Evolutionary conservation across 2,329 filamentous ascomycete genomes (phyloP), one percentile per base, ranked within the genome.

Genomic region (Diaporthe eres): DNA sequence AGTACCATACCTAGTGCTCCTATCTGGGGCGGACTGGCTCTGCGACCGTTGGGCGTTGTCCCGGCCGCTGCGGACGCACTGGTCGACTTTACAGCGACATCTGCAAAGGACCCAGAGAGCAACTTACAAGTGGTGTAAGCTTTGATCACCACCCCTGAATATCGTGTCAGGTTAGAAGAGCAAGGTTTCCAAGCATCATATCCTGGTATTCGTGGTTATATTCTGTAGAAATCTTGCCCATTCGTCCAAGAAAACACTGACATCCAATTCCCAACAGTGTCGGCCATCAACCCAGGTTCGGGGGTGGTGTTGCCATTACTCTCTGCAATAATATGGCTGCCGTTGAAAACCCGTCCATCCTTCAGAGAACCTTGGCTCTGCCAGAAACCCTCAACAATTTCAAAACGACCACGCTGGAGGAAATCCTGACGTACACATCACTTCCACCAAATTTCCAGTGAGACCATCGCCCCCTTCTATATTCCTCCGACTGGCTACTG

Each of bases 311-410:
- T 13, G 9, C 49, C 42, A 51, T 72, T 3, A 72, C 25, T 5
- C 28, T 61, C 3, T 28, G 37, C 15, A 39, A 37, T 42, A 61
- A 72, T 28, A 31, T 47, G 9, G 71, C 42, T 7, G 57, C 55
- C 7, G 10, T 72, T 10, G 53, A 72, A 28, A 61, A 55, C 31
- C 44, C 71, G 10, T 19, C 34, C 44, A 44, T 44, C 3, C 49
- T 72, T 37, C 55, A 72, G 25, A 44, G 22, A 5, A 42, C 22
- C 44, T 17, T 72, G 19, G 25, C 39, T 9, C 42, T 72, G 6
- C 71, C 71, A 13, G 57, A 63, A 22, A 61, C n/a, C 2, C 19
- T 72, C 19, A 72, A 44, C 44, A 31, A 53, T 9, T 72, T 34
- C 44, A 37, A 39, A 15, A 72, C n/a, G 42, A 47, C 39, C 19